These are phyloP conservation scores for Rhizopus microsporus DNA, from an alignment of 371 early-diverging fungal genomes.

Conservation along the genomic window DNA sequence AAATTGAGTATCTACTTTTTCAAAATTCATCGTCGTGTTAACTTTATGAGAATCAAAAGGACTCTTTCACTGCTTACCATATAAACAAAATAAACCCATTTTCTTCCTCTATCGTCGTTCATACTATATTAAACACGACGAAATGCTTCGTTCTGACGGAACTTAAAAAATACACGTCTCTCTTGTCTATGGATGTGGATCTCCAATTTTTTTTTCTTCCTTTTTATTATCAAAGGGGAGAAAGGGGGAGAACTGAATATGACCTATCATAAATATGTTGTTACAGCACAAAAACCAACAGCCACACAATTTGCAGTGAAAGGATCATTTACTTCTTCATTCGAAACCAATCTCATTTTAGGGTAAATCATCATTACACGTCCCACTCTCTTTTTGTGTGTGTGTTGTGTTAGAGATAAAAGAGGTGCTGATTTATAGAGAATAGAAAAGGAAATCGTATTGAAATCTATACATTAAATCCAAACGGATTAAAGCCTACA, in stretches of 20 bases:
- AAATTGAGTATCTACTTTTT: no score
- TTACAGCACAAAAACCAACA: conserved; percentile 56
- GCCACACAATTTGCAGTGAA: conserved; percentile 58
- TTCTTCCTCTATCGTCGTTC: no score
- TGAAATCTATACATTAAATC: conserved; percentile 65
- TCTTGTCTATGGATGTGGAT: not conserved
- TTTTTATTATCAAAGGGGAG: no score
- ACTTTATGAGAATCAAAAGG: no score
- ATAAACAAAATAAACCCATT: no score
- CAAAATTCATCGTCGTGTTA: no score
- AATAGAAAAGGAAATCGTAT: conserved; percentile 73
- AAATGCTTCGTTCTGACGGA: not conserved
- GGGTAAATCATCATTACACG: conserved; percentile 48
- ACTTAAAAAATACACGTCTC: not conserved
- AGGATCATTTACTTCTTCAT: conserved; percentile 66
- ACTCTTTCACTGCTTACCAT: no score
- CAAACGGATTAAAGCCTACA: conserved; percentile 63
- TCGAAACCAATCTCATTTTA: conserved; percentile 68
- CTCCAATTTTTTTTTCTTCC: not conserved
- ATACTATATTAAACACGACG: no score
- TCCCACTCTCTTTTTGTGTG: not conserved
- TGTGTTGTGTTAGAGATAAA: not conserved
- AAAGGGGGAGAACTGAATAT: conserved; percentile 13
- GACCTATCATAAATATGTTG: conserved; percentile 53
- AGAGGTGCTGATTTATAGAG: not conserved